These are phyloP conservation scores for Paraglomus occultum DNA, from an alignment of 192 early-diverging fungal species.

Conservation along the genomic window DNA sequence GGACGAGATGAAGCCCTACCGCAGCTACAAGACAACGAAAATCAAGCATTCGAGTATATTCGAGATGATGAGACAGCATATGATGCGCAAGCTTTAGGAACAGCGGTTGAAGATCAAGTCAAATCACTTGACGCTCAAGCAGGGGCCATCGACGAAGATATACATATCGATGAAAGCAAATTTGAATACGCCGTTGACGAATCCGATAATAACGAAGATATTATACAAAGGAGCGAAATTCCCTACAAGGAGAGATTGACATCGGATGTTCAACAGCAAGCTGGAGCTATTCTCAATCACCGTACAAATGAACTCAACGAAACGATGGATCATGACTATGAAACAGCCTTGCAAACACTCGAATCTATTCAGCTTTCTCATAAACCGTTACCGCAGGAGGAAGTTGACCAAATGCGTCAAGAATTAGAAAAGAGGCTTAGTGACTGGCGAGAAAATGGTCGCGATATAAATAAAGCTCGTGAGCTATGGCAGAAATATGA, in stretches of 20 bases:
- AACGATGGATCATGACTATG: slow-evolving; percentile 32
- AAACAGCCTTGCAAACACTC: slow-evolving; percentile 30
- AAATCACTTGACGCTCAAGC: slow-evolving; percentile 57
- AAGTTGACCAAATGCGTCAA: slow-evolving; percentile 72
- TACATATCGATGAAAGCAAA: slow-evolving; percentile 41
- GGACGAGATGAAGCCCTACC: slow-evolving; percentile 41
- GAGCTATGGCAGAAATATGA: slow-evolving; percentile 91
- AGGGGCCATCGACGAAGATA: slow-evolving; percentile 64
- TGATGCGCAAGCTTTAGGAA: slow-evolving; percentile 73
- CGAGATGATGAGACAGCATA: slow-evolving; percentile 72
- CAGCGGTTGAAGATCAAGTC: slow-evolving; percentile 65
- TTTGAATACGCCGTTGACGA: slow-evolving; percentile 55
- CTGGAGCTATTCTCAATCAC: slow-evolving; percentile 42
- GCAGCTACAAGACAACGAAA: slow-evolving; percentile 52
- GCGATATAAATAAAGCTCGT: slow-evolving; percentile 58
- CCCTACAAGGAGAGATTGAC: slow-evolving; percentile 32
- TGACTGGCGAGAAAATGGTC: slow-evolving; percentile 69
- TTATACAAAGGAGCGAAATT: slow-evolving; percentile 42
- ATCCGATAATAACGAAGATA: slow-evolving; percentile 57
- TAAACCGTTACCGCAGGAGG: slow-evolving; percentile 50
- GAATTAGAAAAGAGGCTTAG: slow-evolving; percentile 76
- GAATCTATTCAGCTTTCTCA: slow-evolving; percentile 35
- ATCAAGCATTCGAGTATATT: slow-evolving; percentile 73
- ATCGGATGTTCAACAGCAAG: slow-evolving; percentile 26
- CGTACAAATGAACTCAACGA: slow-evolving; percentile 34